These are phyloP conservation scores for Thraustotheca clavata DNA, from an alignment of 352 stramenopile species.

Conservation along the genomic window DNA sequence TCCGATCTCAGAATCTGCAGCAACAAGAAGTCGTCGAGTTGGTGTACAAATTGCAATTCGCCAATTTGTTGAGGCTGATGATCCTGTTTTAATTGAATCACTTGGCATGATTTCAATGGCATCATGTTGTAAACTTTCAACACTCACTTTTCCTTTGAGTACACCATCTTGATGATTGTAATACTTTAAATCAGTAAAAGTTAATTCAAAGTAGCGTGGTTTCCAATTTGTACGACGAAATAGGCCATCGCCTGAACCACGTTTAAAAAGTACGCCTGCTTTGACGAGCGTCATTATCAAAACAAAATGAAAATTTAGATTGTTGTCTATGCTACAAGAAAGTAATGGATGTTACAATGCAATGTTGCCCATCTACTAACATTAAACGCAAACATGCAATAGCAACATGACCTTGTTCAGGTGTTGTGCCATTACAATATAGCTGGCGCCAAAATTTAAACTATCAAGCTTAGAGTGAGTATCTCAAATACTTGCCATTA, in stretches of 20 bases:
- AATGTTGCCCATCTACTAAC: too few species aligned
- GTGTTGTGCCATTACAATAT: too few species aligned
- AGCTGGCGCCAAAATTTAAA: too few species aligned
- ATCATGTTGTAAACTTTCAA: slow-evolving; percentile 44
- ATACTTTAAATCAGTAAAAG: slow-evolving; percentile 44
- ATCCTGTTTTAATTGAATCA: slow-evolving; percentile 63
- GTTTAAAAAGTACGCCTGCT: slow-evolving; percentile 67
- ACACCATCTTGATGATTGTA: slow-evolving; percentile 74
- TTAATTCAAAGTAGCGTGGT: slow-evolving; percentile 56
- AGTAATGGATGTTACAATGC: too few species aligned
- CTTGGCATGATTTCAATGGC: slow-evolving; percentile 71
- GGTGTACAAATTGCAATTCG: slow-evolving; percentile 61
- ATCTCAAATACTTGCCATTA: too few species aligned
- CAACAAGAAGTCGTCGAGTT: slow-evolving; percentile 47
- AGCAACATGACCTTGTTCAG: too few species aligned
- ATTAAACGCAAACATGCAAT: too few species aligned
- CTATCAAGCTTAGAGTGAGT: too few species aligned
- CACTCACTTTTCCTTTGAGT: slow-evolving; percentile 56
- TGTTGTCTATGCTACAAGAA: too few species aligned
- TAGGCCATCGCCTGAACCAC: slow-evolving; percentile 44
- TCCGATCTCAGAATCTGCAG: slow-evolving; percentile 59
- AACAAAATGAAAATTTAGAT: not conserved
- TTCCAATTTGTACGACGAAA: slow-evolving; percentile 76
- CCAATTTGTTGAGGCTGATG: slow-evolving; percentile 66
- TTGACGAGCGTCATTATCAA: slow-evolving; percentile 5